Evolutionary conservation across 805 yeast species (phyloP), one percentile per base, ranked within the genome.

Genomic region (Candida boleticola): DNA sequence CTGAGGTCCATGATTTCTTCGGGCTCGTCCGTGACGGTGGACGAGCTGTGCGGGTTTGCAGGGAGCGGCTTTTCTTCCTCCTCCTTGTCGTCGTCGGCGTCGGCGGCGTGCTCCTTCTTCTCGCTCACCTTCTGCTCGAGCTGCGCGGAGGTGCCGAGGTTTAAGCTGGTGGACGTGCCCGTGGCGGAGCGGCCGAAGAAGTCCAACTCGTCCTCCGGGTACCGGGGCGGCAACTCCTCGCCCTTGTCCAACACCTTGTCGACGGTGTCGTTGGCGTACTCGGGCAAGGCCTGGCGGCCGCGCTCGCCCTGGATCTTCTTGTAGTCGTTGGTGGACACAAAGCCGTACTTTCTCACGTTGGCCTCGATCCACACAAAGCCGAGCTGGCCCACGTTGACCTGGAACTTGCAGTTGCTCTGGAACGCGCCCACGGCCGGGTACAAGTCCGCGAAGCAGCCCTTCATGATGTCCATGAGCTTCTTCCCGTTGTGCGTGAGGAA

Each of bases 161-260:
- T 41, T 4, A 56, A 50, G 21, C 51, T 36, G 14, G 54, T 57
- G 4, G 35, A 5, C 10, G 7, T 23, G 7, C 11, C 27, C 27
- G 27, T 23, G 6, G 47, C 31, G 1, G 67, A 49, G 42, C 74
- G 52, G 0, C 85, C 86, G 53, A 83, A 82, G 49, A 82, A 82
- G 22, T 79, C 80, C 37, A 75, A 68, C 47, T 81, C 85, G 4
- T 78, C 80, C 16, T 67, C 75, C 1, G 87, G 86, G 53, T 84
- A 84, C 14, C 70, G 64, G 2, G 92, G 92, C 14, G 90, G 90
- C 32, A 84, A 58, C 34, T 76, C 82, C 47, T 83, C 90, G 3
- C 90, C 90, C 55, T 77, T 80, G 50, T 81, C 90, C 42, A 85
- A 63, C 3, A 85, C 64, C 19, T 75, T 68, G 51, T 84, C 89